Evolutionary conservation across 148 eudicot genomes (phyloP).

Genomic region (Beta vulgaris): DNA sequence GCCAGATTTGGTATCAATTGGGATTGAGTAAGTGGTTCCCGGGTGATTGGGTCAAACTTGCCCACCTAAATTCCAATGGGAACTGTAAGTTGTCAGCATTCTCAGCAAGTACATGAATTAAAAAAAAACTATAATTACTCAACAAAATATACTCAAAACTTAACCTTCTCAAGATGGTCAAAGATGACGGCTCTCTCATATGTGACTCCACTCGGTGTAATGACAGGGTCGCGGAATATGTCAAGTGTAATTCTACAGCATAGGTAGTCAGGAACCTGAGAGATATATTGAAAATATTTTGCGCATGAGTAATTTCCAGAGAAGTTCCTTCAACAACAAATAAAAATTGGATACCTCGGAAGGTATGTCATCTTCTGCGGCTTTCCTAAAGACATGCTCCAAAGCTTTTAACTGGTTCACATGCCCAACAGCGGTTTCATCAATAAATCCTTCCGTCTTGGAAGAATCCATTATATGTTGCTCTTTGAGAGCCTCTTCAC

Average conservation of each 20-base stretch:
- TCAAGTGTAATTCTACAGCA: conserved; percentile 87
- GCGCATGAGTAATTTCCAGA: neutral
- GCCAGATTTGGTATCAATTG: conserved; percentile 79
- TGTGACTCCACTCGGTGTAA: conserved; percentile 84
- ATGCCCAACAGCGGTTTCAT: conserved; percentile 35
- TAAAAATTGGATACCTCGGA: conserved; percentile 46
- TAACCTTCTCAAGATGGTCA: conserved; percentile 74
- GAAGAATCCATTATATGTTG: conserved; percentile 47
- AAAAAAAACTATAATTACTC: neutral
- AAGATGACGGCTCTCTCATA: conserved; percentile 86
- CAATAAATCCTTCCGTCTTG: conserved; percentile 43
- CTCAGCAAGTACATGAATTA: neutral
- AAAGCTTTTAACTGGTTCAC: conserved; percentile 55
- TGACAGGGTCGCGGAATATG: conserved; percentile 90
- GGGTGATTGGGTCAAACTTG: conserved; percentile 74
- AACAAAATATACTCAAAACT: neutral
- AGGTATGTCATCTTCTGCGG: conserved; percentile 70
- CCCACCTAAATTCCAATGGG: conserved; percentile 52
- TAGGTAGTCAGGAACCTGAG: conserved; percentile 85
- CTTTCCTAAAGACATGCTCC: conserved; percentile 57
- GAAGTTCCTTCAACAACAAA: neutral
- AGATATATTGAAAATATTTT: conserved; percentile 10
- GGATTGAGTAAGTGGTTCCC: conserved; percentile 48
- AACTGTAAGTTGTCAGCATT: conserved; percentile 12
- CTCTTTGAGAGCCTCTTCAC: conserved; percentile 74